A percentile compares a stretch with the other conserved stretches of the same genome.
Conservation (phyloP, 805 yeast genomes). For the Sugiyamaella mastotermitis region DNA sequence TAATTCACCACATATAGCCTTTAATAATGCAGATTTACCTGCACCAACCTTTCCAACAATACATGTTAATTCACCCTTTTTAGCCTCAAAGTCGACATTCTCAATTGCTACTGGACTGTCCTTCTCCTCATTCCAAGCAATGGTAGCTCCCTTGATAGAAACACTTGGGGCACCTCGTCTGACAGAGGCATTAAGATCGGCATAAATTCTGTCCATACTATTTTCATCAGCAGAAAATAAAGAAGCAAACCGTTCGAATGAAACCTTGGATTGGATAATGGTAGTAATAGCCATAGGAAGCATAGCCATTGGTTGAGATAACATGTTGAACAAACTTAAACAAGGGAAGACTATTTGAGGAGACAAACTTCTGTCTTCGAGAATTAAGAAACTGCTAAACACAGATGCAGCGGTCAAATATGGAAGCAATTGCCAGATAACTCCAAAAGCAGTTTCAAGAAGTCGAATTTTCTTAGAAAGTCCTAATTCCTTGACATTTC, state of each 20-base stretch:
- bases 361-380: slow-evolving; percentile 43
- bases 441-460: slow-evolving; percentile 60
- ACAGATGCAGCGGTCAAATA: slow-evolving; percentile 84
- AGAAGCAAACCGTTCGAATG: slow-evolving; percentile 70
- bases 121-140: slow-evolving; percentile 88
- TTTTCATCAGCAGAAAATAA: slow-evolving; percentile 84
- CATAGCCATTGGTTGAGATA: slow-evolving; percentile 77
- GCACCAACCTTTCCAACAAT: slow-evolving; percentile 84
- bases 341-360: slow-evolving; percentile 88
- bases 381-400: slow-evolving; percentile 69
- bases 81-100: slow-evolving; percentile 17
- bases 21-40: slow-evolving; percentile 77
- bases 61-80: slow-evolving; percentile 60
- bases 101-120: slow-evolving; percentile 83
- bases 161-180: background rate
- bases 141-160: slow-evolving; percentile 71
- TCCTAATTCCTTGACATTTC: slow-evolving; percentile 77
- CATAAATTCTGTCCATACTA: slow-evolving; percentile 61
- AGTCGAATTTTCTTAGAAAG: slow-evolving; percentile 63
- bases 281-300: slow-evolving; percentile 76
- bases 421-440: slow-evolving; percentile 81
- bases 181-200: background rate
- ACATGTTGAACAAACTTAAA: slow-evolving; percentile 67
- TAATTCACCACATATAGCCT: slow-evolving; percentile 89
- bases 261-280: slow-evolving; percentile 78